Percentiles rank a stretch among this genome's conserved stretches.
phyloP scores from a whole-genome alignment of 2,329 filamentous ascomycete species.

The Aspergillus persii region DNA sequence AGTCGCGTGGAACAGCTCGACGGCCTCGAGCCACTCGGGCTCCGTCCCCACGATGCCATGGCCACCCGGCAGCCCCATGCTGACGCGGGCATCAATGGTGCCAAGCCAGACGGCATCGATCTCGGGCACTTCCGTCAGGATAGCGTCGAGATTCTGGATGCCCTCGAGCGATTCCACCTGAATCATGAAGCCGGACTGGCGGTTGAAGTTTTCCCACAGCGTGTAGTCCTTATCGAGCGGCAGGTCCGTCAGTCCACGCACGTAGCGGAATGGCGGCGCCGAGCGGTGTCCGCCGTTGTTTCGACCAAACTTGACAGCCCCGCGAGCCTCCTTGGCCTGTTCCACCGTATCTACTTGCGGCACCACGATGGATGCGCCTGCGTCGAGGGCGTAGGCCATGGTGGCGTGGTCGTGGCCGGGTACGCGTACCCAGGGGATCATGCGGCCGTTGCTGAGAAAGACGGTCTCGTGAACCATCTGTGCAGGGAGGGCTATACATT shows the following conservation, averaged over 20 bases:
- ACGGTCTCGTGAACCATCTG: not conserved
- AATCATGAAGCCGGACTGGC: not conserved
- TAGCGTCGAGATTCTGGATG: not conserved
- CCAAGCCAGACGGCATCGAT: not conserved
- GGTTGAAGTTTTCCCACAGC: not conserved
- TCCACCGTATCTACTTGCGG: not conserved
- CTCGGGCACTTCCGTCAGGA: not conserved
- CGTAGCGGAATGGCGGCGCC: not conserved
- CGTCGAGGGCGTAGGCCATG: not conserved
- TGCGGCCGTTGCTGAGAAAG: not conserved
- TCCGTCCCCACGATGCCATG: not conserved
- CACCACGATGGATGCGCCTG: not conserved
- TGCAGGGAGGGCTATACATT: not conserved
- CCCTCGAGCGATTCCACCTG: not conserved
- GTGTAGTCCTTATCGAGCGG: not conserved
- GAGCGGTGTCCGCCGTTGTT: not conserved
- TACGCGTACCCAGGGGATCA: not conserved
- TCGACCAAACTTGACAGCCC: not conserved
- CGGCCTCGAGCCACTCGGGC: not conserved
- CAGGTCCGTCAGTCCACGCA: not conserved
- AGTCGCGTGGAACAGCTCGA: not conserved
- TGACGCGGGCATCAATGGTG: not conserved
- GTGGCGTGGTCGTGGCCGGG: not conserved
- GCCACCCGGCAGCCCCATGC: not conserved
- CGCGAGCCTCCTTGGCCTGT: not conserved